These are phyloP conservation scores for Backusella parvicylindrica DNA, from an alignment of 192 early-diverging fungal genomes.

Conservation along the genomic window DNA sequence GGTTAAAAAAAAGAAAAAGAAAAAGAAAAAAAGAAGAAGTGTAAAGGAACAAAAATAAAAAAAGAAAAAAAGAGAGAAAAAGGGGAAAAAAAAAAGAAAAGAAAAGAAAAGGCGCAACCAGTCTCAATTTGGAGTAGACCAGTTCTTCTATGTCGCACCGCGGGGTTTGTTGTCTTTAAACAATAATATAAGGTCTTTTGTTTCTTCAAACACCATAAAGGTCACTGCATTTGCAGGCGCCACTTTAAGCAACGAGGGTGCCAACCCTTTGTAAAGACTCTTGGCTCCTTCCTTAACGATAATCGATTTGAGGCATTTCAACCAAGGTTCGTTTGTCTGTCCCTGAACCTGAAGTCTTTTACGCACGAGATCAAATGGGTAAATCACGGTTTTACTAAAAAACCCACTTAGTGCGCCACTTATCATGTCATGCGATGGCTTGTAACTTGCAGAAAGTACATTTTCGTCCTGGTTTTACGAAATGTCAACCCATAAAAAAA, in stretches of 20 bases:
- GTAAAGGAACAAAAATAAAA: background rate
- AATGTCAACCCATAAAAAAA: too few species aligned
- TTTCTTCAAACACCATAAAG: conserved; percentile 79
- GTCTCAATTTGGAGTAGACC: background rate
- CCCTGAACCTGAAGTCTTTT: conserved; percentile 81
- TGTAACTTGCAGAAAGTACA: conserved; percentile 12
- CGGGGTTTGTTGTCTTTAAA: conserved; percentile 3
- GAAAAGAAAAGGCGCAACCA: conserved; percentile 1
- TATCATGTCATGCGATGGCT: conserved; percentile 60
- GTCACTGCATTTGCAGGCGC: conserved; percentile 83
- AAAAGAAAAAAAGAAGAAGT: background rate
- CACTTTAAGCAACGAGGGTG: conserved; percentile 83
- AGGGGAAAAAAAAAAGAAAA: background rate
- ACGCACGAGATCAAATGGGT: conserved; percentile 88
- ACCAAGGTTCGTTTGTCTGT: conserved; percentile 50
- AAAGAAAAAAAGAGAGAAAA: background rate
- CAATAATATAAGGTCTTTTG: conserved; percentile 46
- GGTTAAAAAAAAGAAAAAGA: background rate
- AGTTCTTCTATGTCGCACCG: background rate
- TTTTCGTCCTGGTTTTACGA: conserved; percentile 22
- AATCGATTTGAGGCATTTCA: conserved; percentile 62
- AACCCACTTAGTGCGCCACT: conserved; percentile 80
- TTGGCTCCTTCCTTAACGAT: conserved; percentile 70
- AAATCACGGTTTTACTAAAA: conserved; percentile 79
- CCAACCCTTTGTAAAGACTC: conserved; percentile 85